These are phyloP conservation scores for Botrytis cinerea DNA, from an alignment of 2,329 filamentous ascomycete species.

Conservation along the genomic window DNA sequence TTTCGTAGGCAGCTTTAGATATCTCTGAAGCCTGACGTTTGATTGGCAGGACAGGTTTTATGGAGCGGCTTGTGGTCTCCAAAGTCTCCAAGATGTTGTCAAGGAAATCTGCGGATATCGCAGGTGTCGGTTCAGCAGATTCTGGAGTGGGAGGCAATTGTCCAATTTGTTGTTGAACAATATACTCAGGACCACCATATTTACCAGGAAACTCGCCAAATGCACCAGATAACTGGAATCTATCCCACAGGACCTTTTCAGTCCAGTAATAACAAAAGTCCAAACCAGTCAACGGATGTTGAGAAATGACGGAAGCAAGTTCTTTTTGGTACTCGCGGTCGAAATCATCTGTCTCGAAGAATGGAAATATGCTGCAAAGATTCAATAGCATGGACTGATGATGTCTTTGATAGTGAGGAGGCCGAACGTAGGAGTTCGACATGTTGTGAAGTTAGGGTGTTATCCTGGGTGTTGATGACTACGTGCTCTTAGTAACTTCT, in stretches of 20 bases:
- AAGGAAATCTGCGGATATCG: not conserved
- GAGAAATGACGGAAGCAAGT: not conserved
- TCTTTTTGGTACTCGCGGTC: slow-evolving; percentile 11
- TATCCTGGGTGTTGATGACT: not conserved
- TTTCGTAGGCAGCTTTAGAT: not conserved
- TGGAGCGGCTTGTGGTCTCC: not conserved
- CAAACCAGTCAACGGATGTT: not conserved
- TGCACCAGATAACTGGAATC: not conserved
- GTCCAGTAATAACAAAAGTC: slow-evolving; percentile 17
- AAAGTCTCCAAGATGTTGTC: not conserved
- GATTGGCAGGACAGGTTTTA: not conserved
- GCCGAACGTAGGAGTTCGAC: not conserved
- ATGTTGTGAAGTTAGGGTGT: not conserved
- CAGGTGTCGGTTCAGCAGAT: not conserved
- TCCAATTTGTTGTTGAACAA: not conserved
- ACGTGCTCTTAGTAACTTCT: not conserved
- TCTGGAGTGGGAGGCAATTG: not conserved
- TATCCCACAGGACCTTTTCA: slow-evolving; percentile 7
- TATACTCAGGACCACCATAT: not conserved
- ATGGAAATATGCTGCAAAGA: not conserved
- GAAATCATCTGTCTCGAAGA: slow-evolving; percentile 10
- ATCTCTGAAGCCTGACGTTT: not conserved
- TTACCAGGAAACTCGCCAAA: slow-evolving; percentile 13
- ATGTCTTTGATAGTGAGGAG: slow-evolving; percentile 15
- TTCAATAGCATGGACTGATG: slow-evolving; percentile 9